phyloP scores from a whole-genome alignment of 768 basidiomycete genomes.

The Fistulinella prunicolor region DNA sequence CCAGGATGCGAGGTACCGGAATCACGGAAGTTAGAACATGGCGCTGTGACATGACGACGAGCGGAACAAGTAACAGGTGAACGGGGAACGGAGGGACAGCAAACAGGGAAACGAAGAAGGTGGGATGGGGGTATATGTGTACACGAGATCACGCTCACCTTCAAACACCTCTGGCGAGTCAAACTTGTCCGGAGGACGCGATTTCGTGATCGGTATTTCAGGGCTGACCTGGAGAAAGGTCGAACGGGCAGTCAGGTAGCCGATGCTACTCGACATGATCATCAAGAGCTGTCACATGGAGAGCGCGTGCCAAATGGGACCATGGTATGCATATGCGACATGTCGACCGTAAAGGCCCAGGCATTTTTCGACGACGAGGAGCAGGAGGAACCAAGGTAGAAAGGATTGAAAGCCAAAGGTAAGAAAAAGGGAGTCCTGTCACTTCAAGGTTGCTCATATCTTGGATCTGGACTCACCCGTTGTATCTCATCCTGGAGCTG shows the following conservation, averaged over 20 bases:
- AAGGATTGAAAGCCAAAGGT: background rate
- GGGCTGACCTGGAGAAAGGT: conserved; percentile 76
- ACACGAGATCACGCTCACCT: conserved; percentile 39
- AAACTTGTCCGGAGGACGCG: conserved; percentile 66
- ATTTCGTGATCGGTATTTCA: conserved; percentile 82
- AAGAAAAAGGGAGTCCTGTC: background rate
- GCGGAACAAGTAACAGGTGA: background rate
- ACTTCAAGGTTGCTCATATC: background rate
- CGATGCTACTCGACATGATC: conserved; percentile 82
- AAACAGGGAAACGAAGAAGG: background rate
- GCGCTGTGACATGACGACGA: background rate
- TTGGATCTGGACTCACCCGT: conserved; percentile 46
- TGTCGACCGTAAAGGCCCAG: too few species aligned
- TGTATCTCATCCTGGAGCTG: conserved; percentile 95
- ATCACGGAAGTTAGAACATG: background rate
- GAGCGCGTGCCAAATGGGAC: background rate
- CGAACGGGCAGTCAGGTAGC: conserved; percentile 73
- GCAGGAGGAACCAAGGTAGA: too few species aligned
- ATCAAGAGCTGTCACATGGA: conserved; percentile 67
- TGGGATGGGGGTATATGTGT: background rate
- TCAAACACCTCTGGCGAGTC: conserved; percentile 74
- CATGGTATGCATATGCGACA: too few species aligned
- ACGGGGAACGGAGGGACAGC: background rate
- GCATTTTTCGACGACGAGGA: too few species aligned
- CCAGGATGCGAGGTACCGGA: too few species aligned